Conservation (phyloP, 441 rosid genomes). For the Jatropha podagrica region DNA sequence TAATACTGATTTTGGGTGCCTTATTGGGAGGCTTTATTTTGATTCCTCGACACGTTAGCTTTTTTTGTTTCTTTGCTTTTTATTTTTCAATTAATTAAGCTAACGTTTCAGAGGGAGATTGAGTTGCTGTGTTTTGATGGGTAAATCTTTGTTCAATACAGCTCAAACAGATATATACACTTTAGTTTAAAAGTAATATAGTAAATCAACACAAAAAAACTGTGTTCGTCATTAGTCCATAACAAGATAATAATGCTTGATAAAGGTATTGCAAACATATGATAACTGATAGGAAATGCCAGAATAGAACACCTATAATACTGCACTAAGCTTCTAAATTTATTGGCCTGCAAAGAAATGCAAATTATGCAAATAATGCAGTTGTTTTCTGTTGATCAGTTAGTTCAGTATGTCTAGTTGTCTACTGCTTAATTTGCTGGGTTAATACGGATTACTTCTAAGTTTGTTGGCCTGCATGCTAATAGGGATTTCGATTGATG, state of each 20-base stretch:
- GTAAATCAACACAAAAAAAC: neutral
- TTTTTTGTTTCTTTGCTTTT: neutral
- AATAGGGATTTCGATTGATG: neutral
- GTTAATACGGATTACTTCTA: no score
- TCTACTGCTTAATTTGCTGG: no score
- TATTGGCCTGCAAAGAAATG: neutral
- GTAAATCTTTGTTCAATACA: no score
- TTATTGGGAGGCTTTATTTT: conserved; percentile 45
- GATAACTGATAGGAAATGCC: neutral
- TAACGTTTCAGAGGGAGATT: no score
- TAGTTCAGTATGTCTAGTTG: neutral
- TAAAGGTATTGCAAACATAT: neutral
- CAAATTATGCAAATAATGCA: neutral
- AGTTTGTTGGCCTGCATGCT: neutral
- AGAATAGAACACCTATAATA: neutral
- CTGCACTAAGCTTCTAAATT: neutral
- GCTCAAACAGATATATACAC: neutral
- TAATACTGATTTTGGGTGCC: conserved; percentile 42
- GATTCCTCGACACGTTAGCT: conserved; percentile 40
- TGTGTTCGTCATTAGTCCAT: neutral
- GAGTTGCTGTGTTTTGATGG: conserved; percentile 13
- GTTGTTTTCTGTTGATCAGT: neutral
- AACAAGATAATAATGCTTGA: neutral
- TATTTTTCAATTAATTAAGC: neutral
- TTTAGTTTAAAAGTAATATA: neutral